Percentiles rank a stretch among this genome's conserved stretches.
phyloP scores from a whole-genome alignment of 306 rosid species.

The Cucurbita argyrosperma region DNA sequence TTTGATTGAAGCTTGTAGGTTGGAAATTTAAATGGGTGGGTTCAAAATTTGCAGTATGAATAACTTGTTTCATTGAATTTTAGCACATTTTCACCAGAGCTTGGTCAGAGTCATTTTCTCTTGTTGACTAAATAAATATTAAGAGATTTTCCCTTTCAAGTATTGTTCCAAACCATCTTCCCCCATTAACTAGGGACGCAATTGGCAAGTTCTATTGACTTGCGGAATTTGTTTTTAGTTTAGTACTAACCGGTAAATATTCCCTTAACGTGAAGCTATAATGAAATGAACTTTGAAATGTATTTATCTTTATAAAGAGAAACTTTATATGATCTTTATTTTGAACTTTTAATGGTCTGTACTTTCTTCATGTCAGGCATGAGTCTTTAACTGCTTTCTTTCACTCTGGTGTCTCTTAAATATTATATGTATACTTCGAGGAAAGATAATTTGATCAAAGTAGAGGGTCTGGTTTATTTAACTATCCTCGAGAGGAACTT shows the following conservation, averaged over 20 bases:
- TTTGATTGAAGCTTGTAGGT: background rate
- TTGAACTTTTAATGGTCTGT: background rate
- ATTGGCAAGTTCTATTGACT: background rate
- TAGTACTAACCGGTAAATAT: background rate
- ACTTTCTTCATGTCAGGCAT: background rate
- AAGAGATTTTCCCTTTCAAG: background rate
- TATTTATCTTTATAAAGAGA: background rate
- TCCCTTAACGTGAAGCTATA: background rate
- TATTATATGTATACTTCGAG: background rate
- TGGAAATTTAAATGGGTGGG: background rate
- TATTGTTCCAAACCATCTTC: background rate
- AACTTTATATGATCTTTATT: background rate
- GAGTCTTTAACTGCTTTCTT: background rate
- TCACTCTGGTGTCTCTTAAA: background rate
- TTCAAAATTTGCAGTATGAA: background rate
- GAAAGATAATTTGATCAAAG: background rate
- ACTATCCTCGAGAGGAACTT: background rate
- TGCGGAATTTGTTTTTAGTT: background rate
- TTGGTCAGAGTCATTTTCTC: background rate
- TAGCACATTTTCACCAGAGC: background rate
- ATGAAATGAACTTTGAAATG: background rate
- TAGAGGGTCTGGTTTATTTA: background rate
- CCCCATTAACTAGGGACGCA: background rate
- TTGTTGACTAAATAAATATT: background rate
- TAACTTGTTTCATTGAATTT: background rate